Percentiles rank a stretch among this genome's conserved stretches.
Evolutionary conservation across 768 basidiomycete species (phyloP).

Genomic region (Termitomyces sp.): DNA sequence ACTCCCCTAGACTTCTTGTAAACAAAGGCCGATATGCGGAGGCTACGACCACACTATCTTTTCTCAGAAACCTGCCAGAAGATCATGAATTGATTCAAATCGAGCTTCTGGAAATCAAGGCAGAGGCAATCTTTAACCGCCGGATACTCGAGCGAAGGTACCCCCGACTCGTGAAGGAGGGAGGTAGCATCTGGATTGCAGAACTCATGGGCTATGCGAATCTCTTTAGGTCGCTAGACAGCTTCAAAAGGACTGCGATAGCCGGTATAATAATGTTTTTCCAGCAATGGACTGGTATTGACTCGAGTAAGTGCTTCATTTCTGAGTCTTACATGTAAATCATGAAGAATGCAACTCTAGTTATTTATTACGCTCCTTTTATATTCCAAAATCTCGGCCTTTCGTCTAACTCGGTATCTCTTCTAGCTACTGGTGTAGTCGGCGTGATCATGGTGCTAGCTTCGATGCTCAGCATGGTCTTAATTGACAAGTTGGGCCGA

Average conservation of each 20-base stretch:
- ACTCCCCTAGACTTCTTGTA: conserved; percentile 41
- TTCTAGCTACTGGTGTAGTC: conserved; percentile 39
- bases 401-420: conserved; percentile 35
- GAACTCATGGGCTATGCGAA: conserved; percentile 17
- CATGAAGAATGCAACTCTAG: conserved; percentile 3
- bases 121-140: conserved; percentile 15
- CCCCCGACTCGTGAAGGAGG: conserved; percentile 15
- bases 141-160: conserved; percentile 21
- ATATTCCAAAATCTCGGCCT: conserved; percentile 41
- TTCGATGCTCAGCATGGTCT: conserved; percentile 32
- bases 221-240: conserved; percentile 16
- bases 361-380: conserved; percentile 20
- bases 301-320: conserved; percentile 15
- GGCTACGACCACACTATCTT: conserved; percentile 30
- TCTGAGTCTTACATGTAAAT: conserved; percentile 10
- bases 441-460: conserved; percentile 29
- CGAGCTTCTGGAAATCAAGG: conserved; percentile 34
- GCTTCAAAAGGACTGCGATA: conserved; percentile 15
- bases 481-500: conserved; percentile 35
- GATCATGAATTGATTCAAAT: conserved; percentile 31
- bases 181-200: conserved; percentile 14
- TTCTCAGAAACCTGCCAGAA: conserved; percentile 29
- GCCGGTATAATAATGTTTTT: conserved; percentile 19
- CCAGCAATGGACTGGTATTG: conserved; percentile 24
- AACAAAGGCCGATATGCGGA: conserved; percentile 34